Percentiles rank a stretch among this genome's conserved stretches.
These are phyloP conservation scores for Zygoascus tannicola DNA, from an alignment of 805 yeast species.

Conservation along the genomic window DNA sequence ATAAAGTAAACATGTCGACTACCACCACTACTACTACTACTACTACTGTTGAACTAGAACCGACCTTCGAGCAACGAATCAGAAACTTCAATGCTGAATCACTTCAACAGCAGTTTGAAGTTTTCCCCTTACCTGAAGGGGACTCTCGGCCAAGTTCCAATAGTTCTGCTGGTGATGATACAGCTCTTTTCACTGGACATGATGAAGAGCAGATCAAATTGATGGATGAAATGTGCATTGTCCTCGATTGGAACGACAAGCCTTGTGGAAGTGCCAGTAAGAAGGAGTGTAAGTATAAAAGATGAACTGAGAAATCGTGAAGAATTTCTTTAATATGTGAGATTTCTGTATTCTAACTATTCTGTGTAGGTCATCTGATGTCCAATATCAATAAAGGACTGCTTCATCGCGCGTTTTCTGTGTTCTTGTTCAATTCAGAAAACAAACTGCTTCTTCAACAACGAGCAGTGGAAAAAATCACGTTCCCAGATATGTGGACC, in stretches of 20 bases:
- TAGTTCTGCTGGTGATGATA: conserved; percentile 15
- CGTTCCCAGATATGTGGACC: conserved; percentile 97
- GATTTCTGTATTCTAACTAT: no score
- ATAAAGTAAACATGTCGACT: no score
- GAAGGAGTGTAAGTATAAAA: conserved; percentile 40
- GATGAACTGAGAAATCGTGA: no score
- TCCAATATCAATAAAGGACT: conserved; percentile 76
- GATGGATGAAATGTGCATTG: conserved; percentile 96
- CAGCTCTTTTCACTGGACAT: conserved; percentile 66
- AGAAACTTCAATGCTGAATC: neutral
- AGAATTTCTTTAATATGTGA: no score
- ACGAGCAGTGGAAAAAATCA: conserved; percentile 92
- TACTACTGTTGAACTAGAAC: no score
- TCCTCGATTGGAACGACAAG: conserved; percentile 73
- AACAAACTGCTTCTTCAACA: conserved; percentile 80
- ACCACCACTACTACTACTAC: no score
- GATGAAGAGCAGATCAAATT: conserved; percentile 89
- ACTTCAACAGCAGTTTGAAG: neutral
- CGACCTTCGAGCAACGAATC: conserved; percentile 1
- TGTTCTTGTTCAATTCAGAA: conserved; percentile 76
- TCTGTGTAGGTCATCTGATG: conserved; percentile 58
- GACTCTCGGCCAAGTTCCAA: neutral
- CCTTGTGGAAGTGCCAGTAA: conserved; percentile 94
- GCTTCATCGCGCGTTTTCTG: conserved; percentile 92
- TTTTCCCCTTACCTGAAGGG: conserved; percentile 2